These are phyloP conservation scores for Nyctanthes arbortristis DNA, from an alignment of 257 asterid genomes.

Conservation along the genomic window DNA sequence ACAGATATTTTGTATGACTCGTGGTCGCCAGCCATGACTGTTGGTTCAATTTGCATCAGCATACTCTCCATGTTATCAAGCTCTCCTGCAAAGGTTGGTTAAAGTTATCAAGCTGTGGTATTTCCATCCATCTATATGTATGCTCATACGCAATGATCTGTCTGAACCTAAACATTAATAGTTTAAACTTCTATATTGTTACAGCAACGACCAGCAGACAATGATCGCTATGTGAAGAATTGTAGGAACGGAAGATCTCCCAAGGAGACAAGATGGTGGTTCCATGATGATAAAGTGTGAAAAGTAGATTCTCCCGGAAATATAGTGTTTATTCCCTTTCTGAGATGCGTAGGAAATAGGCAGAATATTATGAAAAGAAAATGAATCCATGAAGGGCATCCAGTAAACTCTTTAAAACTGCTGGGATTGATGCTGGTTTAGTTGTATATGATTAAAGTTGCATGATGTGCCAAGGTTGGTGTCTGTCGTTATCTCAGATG, in stretches of 20 bases:
- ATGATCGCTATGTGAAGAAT: slow-evolving; percentile 92
- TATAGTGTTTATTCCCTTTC: slow-evolving; percentile 25
- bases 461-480: not conserved
- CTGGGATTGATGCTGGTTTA: not conserved
- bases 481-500: not conserved
- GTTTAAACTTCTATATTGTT: not conserved
- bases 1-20: slow-evolving; percentile 94
- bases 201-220: slow-evolving; percentile 97
- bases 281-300: slow-evolving; percentile 94
- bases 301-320: slow-evolving; percentile 17
- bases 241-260: slow-evolving; percentile 93
- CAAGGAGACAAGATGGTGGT: slow-evolving; percentile 99
- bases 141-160: too few relatives aligned
- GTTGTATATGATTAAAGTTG: not conserved
- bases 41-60: slow-evolving; percentile 93
- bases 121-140: too few relatives aligned
- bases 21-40: slow-evolving; percentile 99
- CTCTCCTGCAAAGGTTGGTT: slow-evolving; percentile 76
- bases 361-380: slow-evolving; percentile 8
- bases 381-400: too few relatives aligned
- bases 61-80: slow-evolving; percentile 97
- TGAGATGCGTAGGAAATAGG: slow-evolving; percentile 5
- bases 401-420: too few relatives aligned
- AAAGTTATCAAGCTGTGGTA: not conserved
- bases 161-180: not conserved